phyloP scores from a whole-genome alignment of 108 stramenopile species.

The Skeletonema menzelii region DNA sequence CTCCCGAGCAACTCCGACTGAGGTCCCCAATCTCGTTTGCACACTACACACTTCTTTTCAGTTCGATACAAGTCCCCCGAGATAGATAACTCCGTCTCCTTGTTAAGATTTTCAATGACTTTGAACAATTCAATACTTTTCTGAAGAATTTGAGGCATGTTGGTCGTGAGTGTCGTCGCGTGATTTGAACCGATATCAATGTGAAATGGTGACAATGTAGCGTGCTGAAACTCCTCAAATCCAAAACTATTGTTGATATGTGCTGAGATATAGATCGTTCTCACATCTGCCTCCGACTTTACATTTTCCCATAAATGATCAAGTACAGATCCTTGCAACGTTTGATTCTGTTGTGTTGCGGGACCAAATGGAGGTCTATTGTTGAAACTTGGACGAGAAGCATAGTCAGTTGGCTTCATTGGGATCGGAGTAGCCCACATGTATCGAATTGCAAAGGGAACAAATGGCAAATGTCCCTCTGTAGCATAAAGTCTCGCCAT shows the following conservation, averaged over 20 bases:
- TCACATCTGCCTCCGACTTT: constrained; percentile 37
- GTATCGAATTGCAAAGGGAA: constrained; percentile 70
- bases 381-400: constrained; percentile 5
- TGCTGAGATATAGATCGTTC: constrained; percentile 60
- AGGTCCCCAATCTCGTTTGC: constrained; percentile 58
- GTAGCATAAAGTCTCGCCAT: constrained; percentile 47
- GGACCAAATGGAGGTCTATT: constrained; percentile 20
- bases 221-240: constrained; percentile 48
- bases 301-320: constrained; percentile 48
- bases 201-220: constrained; percentile 49
- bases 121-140: constrained; percentile 27
- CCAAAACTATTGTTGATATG: constrained; percentile 60
- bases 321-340: constrained; percentile 21
- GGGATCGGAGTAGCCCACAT: constrained; percentile 51
- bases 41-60: constrained; percentile 43
- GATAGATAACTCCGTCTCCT: constrained; percentile 45
- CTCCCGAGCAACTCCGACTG: constrained; percentile 61
- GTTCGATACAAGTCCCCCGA: constrained; percentile 49
- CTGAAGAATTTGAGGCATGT: constrained; percentile 48
- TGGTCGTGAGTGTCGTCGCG: constrained; percentile 26
- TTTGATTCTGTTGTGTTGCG: background rate
- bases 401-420: constrained; percentile 21
- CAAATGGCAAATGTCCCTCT: constrained; percentile 58
- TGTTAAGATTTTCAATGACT: constrained; percentile 28
- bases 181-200: background rate